Conservation (phyloP, 345 rosid genomes). For the Gynandropsis gynandra region DNA sequence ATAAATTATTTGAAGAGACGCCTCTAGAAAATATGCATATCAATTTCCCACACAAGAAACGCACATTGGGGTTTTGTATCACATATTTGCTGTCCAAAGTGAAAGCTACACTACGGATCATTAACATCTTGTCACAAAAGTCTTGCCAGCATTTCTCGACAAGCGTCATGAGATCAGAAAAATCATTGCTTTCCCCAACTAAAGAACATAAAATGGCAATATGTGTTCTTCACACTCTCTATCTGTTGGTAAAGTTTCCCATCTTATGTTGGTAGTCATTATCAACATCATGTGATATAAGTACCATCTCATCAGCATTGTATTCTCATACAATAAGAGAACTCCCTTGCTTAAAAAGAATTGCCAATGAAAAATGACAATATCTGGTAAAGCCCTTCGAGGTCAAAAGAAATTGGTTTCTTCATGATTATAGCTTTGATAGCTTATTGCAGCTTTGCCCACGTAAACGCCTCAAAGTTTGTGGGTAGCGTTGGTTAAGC, state of each 20-base stretch:
- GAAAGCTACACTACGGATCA: slow-evolving; percentile 90
- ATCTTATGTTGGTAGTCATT: slow-evolving; percentile 77
- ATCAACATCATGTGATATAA: slow-evolving; percentile 57
- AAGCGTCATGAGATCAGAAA: slow-evolving; percentile 65
- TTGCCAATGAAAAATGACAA: background rate
- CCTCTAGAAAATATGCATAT: slow-evolving; percentile 77
- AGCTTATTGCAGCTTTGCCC: slow-evolving; percentile 74
- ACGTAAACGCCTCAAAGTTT: slow-evolving; percentile 76
- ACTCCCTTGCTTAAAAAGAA: background rate
- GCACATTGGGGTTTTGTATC: slow-evolving; percentile 64
- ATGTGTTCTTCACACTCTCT: slow-evolving; percentile 73
- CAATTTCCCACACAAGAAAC: slow-evolving; percentile 91
- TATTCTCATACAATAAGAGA: slow-evolving; percentile 6
- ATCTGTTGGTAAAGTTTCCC: slow-evolving; percentile 76
- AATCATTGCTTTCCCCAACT: slow-evolving; percentile 80
- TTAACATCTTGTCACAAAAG: slow-evolving; percentile 80
- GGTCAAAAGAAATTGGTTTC: slow-evolving; percentile 53
- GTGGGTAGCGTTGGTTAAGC: slow-evolving; percentile 69
- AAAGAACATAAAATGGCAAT: slow-evolving; percentile 51
- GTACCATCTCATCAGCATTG: slow-evolving; percentile 5
- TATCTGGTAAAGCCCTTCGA: slow-evolving; percentile 79
- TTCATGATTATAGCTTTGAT: slow-evolving; percentile 75
- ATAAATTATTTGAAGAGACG: slow-evolving; percentile 76
- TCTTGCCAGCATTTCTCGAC: slow-evolving; percentile 92
- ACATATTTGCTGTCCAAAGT: slow-evolving; percentile 76